Conservation (phyloP, 2,329 filamentous ascomycete genomes). For the Pyricularia pennisetigena region DNA sequence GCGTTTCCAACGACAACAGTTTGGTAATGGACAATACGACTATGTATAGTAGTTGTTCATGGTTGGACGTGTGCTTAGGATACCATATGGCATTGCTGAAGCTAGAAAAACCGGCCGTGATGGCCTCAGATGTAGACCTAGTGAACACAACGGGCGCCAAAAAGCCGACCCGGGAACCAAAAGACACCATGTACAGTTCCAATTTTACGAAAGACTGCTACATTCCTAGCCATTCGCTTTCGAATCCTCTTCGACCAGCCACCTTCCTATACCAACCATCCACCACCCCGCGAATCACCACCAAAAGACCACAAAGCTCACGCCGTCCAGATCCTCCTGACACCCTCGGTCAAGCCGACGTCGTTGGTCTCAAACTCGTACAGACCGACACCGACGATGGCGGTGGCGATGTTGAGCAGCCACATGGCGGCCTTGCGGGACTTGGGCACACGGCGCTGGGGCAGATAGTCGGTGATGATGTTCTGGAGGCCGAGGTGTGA, state of each 20-base stretch:
- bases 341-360: conserved; percentile 81
- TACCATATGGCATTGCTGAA: too few relatives aligned
- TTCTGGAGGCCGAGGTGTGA: conserved; percentile 94
- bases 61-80: too few relatives aligned
- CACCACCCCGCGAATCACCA: not conserved
- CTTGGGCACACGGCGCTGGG: conserved; percentile 57
- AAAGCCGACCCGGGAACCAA: not conserved
- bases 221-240: not conserved
- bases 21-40: too few relatives aligned
- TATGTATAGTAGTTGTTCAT: too few relatives aligned
- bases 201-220: not conserved
- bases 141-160: not conserved
- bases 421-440: conserved; percentile 61
- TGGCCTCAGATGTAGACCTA: not conserved
- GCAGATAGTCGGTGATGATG: conserved; percentile 86
- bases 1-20: too few relatives aligned
- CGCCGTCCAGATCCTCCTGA: conserved; percentile 85
- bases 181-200: not conserved
- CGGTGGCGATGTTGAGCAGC: conserved; percentile 68
- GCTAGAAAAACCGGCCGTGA: not conserved
- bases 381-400: conserved; percentile 74
- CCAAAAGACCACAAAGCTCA: conserved; percentile 24
- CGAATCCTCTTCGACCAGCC: not conserved
- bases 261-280: not conserved
- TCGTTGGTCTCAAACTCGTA: conserved; percentile 99